Conservation (phyloP, 1,139 yeast species). For the Blastobotrys raffinosifermentans region DNA sequence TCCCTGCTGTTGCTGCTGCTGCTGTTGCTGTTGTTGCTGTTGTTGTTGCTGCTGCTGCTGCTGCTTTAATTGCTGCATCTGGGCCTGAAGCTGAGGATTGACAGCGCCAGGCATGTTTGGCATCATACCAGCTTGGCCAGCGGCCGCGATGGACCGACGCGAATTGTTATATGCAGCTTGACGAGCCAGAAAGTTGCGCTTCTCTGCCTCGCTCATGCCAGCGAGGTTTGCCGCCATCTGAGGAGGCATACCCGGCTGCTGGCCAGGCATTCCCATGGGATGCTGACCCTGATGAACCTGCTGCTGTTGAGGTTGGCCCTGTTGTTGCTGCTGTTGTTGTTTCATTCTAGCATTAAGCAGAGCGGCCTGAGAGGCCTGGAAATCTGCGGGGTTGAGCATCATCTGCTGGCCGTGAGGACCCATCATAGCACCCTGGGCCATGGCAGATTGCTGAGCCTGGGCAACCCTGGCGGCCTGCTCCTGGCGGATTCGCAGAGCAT, state of each 20-base stretch:
- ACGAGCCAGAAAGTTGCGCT: slow-evolving; percentile 24
- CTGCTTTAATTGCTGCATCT: slow-evolving; percentile 24
- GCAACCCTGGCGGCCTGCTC: slow-evolving; percentile 35
- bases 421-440: slow-evolving; percentile 17
- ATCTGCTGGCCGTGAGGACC: slow-evolving; percentile 18
- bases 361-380: not conserved
- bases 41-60: slow-evolving; percentile 24
- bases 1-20: slow-evolving; percentile 18
- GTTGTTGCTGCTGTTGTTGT: slow-evolving; percentile 16
- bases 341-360: slow-evolving; percentile 8
- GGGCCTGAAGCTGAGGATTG: slow-evolving; percentile 20
- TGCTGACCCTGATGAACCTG: slow-evolving; percentile 12
- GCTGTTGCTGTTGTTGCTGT: slow-evolving; percentile 18
- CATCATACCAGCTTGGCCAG: slow-evolving; percentile 13
- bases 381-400: slow-evolving; percentile 15
- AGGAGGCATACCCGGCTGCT: slow-evolving; percentile 8
- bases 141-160: slow-evolving; percentile 14
- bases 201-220: slow-evolving; percentile 26
- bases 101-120: slow-evolving; percentile 10
- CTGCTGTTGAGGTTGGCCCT: slow-evolving; percentile 19
- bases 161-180: slow-evolving; percentile 23
- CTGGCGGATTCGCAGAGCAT: slow-evolving; percentile 49
- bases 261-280: slow-evolving; percentile 8
- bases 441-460: slow-evolving; percentile 30
- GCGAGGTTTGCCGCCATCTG: slow-evolving; percentile 18